A percentile compares a stretch with the other conserved stretches of the same genome.
These are phyloP conservation scores for Geotrichum cucujoidarum DNA, from an alignment of 1,139 yeast genomes.

Conservation along the genomic window DNA sequence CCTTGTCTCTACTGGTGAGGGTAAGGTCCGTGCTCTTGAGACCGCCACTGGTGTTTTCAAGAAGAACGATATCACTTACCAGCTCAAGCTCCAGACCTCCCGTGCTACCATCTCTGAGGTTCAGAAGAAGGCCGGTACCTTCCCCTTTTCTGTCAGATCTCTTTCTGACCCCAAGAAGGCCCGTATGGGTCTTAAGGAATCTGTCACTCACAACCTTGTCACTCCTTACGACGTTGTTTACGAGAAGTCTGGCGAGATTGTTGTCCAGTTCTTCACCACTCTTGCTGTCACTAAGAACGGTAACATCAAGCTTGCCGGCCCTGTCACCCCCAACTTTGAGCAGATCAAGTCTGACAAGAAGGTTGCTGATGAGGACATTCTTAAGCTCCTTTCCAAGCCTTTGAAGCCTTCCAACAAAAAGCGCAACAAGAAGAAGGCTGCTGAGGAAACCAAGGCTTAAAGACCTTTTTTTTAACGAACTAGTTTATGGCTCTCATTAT, in stretches of 20 bases:
- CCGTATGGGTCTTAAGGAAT: conserved; percentile 72
- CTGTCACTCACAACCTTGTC: conserved; percentile 63
- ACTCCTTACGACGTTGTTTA: conserved; percentile 65
- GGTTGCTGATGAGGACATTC: conserved; percentile 50
- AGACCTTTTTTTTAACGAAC: neutral
- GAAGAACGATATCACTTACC: conserved; percentile 63
- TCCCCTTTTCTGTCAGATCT: conserved; percentile 67
- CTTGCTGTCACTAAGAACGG: conserved; percentile 74
- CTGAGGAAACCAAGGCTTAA: conserved; percentile 11
- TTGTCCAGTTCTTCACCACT: conserved; percentile 74
- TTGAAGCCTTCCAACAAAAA: conserved; percentile 52
- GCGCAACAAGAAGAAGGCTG: conserved; percentile 40
- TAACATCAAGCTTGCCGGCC: conserved; percentile 60
- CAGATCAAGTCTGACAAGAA: conserved; percentile 55
- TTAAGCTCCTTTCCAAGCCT: conserved; percentile 51
- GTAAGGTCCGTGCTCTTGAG: conserved; percentile 60
- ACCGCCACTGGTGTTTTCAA: conserved; percentile 68
- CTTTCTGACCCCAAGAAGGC: conserved; percentile 68
- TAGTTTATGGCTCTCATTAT: neutral
- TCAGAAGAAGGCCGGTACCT: conserved; percentile 59
- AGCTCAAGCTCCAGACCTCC: conserved; percentile 68
- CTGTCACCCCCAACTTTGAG: conserved; percentile 46
- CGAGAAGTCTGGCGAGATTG: conserved; percentile 63
- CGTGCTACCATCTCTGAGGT: conserved; percentile 64
- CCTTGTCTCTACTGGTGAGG: conserved; percentile 61